Evolutionary conservation across 2,329 filamentous ascomycete species (phyloP).

Genomic region (Exserohilum rostratum): DNA sequence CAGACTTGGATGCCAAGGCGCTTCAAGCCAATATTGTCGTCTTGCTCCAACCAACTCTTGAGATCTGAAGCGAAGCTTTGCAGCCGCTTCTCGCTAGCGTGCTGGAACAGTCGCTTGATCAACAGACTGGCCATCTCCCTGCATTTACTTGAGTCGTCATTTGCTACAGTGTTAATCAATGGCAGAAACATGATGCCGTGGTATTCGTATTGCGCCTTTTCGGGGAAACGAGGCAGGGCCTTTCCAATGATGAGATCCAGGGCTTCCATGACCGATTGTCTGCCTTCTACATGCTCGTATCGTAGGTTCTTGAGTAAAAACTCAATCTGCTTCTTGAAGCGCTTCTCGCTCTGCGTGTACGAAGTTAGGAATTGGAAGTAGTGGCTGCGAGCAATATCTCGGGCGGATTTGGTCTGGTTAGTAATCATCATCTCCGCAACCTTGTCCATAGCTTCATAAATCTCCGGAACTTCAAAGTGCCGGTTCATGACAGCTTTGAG

Average conservation of each 20-base stretch:
- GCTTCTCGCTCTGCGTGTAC: constrained; percentile 88
- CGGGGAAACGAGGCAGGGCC: constrained; percentile 61
- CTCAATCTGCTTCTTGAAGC: constrained; percentile 85
- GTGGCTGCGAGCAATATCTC: constrained; percentile 84
- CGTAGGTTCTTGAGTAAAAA: constrained; percentile 91
- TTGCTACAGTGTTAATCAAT: constrained; percentile 81
- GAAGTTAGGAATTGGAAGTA: constrained; percentile 95
- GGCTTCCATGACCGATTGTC: constrained; percentile 91
- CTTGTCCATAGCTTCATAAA: constrained; percentile 91
- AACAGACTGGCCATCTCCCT: constrained; percentile 80
- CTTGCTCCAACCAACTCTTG: constrained; percentile 76
- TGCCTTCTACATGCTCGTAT: constrained; percentile 85
- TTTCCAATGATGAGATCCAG: constrained; percentile 86
- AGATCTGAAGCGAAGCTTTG: constrained; percentile 74
- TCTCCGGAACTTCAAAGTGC: constrained; percentile 80
- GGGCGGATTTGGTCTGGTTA: constrained; percentile 86
- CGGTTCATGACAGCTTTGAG: constrained; percentile 84
- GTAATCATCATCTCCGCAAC: constrained; percentile 88
- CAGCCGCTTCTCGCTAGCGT: constrained; percentile 74
- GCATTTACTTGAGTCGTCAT: constrained; percentile 87
- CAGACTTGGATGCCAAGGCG: constrained; percentile 81
- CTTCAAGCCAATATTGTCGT: constrained; percentile 72
- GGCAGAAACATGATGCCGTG: constrained; percentile 83
- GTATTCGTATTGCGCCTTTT: constrained; percentile 77
- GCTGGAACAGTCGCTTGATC: constrained; percentile 79